Evolutionary conservation across 2,329 filamentous ascomycete species (phyloP).

Genomic region (Sporothrix schenckii): DNA sequence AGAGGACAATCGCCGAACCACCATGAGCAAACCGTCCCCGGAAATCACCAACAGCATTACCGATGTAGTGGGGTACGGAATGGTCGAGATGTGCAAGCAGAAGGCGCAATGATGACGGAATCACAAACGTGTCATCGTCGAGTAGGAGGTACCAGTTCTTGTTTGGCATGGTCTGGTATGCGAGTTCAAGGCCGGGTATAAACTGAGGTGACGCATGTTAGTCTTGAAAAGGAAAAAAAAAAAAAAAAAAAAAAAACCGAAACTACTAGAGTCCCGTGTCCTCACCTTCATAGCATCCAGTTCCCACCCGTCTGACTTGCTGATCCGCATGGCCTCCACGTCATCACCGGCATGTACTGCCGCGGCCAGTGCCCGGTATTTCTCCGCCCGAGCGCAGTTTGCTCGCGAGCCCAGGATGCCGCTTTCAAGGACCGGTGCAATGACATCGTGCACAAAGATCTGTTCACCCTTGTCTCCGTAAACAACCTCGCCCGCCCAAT

Average conservation of each 20-base stretch:
- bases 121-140: constrained; percentile 61
- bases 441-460: constrained; percentile 48
- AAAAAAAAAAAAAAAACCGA: neutral
- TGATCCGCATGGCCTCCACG: constrained; percentile 45
- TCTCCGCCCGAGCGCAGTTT: constrained; percentile 44
- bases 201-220: constrained; percentile 46
- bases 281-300: constrained; percentile 51
- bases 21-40: constrained; percentile 60
- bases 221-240: neutral
- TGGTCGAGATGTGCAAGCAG: constrained; percentile 56
- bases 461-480: constrained; percentile 37
- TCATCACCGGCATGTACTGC: constrained; percentile 48
- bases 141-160: constrained; percentile 64
- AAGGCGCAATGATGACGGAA: constrained; percentile 52
- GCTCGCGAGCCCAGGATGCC: constrained; percentile 43
- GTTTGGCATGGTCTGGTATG: constrained; percentile 53
- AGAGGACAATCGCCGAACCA: constrained; percentile 58
- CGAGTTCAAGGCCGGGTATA: constrained; percentile 57
- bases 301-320: constrained; percentile 52
- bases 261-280: too few relatives aligned
- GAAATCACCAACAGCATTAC: constrained; percentile 61
- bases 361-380: constrained; percentile 47
- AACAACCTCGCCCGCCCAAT: constrained; percentile 48
- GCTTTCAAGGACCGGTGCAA: constrained; percentile 41
- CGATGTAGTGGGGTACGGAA: constrained; percentile 53